Percentiles rank a stretch among this genome's conserved stretches.
Conservation (phyloP, 2,329 filamentous ascomycete species). For the Coniochaeta sp. region DNA sequence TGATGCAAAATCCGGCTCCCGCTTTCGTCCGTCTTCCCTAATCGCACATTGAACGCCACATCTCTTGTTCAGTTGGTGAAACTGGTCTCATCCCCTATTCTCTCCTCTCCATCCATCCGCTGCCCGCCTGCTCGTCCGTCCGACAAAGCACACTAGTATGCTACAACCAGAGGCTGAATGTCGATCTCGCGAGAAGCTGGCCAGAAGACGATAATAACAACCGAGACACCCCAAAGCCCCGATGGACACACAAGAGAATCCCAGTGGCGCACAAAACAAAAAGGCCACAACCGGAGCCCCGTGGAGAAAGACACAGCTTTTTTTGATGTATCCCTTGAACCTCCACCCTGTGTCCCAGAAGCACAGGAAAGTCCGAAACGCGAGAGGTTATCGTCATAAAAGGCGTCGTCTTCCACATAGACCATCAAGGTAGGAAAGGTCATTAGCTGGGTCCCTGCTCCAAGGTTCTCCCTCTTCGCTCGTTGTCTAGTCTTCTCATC, state of each 20-base stretch:
- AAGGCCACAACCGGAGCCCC: neutral
- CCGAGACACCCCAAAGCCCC: neutral
- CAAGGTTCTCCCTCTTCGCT: no score
- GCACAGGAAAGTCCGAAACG: neutral
- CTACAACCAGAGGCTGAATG: neutral
- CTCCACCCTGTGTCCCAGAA: neutral
- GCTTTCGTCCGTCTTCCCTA: no score
- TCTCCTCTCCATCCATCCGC: neutral
- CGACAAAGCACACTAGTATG: no score
- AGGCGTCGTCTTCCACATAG: neutral
- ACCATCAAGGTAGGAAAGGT: neutral
- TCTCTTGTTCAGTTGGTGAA: no score
- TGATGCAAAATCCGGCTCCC: no score
- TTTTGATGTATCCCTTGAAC: neutral
- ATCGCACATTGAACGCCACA: no score
- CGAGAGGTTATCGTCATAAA: neutral
- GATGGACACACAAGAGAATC: neutral
- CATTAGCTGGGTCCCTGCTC: neutral
- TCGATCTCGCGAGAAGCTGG: neutral
- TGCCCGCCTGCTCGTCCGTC: no score
- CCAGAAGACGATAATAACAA: neutral
- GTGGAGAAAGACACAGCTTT: neutral
- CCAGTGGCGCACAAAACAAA: neutral
- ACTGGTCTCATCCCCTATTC: no score
- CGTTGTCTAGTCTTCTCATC: neutral